Evolutionary conservation across 768 basidiomycete genomes (phyloP), one percentile per base, ranked within the genome.

Genomic region (Amyloporia xantha): DNA sequence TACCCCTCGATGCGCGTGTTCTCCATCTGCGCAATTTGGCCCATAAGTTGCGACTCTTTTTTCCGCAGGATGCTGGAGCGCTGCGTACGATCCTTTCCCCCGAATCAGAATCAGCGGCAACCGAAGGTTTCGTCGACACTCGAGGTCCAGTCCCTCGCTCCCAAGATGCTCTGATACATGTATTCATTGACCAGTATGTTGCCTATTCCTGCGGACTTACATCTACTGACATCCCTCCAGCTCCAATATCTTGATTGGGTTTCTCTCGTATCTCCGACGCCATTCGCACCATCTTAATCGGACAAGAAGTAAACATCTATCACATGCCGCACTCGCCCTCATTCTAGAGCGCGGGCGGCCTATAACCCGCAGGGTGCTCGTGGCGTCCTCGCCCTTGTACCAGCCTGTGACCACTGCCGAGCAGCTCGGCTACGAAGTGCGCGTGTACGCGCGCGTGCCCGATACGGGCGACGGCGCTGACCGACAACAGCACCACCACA

Each of bases 181-280:
- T 66, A 53, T 81, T 82, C 64, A 70, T 82, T 54, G 80, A 82
- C 59, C 79, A 81, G 79, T 81, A 53, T 50, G 75, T 74, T 50
- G 41, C 47, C 51, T 42, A 51, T 48, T 17, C 25, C 23, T 28
- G 36, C 37, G 40, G n/a, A 27, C 51, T 21, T 27, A 35, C 40
- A 48, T 24, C 6, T 23, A 15, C 26, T 48, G 30, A 42, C 24
- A 51, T 33, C 55, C 11, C 20, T 39, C 41, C 56, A 91, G 90
- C 56, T 92, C 90, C 13, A 93, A 93, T 61, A 91, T 93, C 53
- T 77, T 92, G 40, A 82, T 93, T 52, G 90, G 90, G 27, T 75
- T 91, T 47, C 63, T 91, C n/a, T 78, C 74, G 24, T 79, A 84
- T 64, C 65, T 86, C 44, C 82, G 79, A 61, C 79, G 75, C 48